Percentiles rank a stretch among this genome's conserved stretches.
Evolutionary conservation across 1,284 basidiomycete genomes (phyloP).

Genomic region (Trametes pubescens): DNA sequence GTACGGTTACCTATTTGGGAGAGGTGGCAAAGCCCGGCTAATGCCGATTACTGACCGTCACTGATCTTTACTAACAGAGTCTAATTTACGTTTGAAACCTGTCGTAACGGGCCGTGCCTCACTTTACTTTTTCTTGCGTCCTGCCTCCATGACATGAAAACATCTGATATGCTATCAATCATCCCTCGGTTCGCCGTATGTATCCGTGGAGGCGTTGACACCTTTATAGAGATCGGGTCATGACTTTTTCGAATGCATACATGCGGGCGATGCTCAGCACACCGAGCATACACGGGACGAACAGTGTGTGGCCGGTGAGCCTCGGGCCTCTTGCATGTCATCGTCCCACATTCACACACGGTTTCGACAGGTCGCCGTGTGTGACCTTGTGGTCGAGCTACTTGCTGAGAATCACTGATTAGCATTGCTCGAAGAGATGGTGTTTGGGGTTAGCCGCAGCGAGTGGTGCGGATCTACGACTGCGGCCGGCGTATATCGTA

Average conservation of each 20-base stretch:
- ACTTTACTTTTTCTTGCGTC: background rate
- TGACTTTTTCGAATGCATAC: background rate
- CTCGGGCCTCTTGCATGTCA: too few relatives aligned
- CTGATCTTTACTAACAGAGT: background rate
- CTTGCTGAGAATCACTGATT: too few relatives aligned
- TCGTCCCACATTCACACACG: background rate
- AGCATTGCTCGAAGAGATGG: too few relatives aligned
- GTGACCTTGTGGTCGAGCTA: background rate
- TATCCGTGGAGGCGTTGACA: too few relatives aligned
- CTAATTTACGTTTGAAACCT: background rate
- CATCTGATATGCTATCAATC: too few relatives aligned
- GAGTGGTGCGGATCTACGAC: too few relatives aligned
- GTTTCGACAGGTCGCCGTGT: background rate
- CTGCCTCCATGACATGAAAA: background rate
- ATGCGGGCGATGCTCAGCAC: background rate
- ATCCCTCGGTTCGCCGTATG: too few relatives aligned
- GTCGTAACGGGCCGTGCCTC: background rate
- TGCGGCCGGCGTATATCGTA: too few relatives aligned
- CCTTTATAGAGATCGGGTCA: background rate
- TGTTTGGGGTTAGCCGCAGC: too few relatives aligned
- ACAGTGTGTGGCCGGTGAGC: too few relatives aligned
- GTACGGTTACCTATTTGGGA: background rate
- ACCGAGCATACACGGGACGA: background rate
- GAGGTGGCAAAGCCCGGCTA: background rate
- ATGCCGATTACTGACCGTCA: background rate